Evolutionary conservation across 805 yeast genomes (phyloP).

Genomic region (Candida quercuum): DNA sequence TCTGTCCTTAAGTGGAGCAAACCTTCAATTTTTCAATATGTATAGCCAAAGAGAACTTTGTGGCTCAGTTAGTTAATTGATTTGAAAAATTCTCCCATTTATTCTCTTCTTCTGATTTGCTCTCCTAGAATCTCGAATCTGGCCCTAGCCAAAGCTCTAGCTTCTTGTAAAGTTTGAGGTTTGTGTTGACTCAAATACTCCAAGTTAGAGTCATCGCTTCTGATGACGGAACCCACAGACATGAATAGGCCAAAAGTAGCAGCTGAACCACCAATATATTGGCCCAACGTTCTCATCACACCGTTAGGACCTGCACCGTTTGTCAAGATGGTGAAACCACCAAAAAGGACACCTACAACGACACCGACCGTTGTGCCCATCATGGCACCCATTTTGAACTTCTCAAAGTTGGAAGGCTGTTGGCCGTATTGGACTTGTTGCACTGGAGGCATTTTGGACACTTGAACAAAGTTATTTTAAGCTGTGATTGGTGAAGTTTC

Average conservation of each 20-base stretch:
- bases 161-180: conserved; percentile 29
- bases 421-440: conserved; percentile 55
- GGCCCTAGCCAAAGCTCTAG: conserved; percentile 38
- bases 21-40: too few relatives aligned
- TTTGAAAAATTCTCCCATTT: too few relatives aligned
- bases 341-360: conserved; percentile 91
- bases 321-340: conserved; percentile 85
- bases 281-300: conserved; percentile 92
- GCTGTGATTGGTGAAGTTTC: too few relatives aligned
- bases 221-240: conserved; percentile 91
- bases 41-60: too few relatives aligned
- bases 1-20: not conserved
- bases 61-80: not conserved
- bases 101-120: conserved; percentile 15
- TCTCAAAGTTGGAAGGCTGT: conserved; percentile 86
- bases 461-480: too few relatives aligned
- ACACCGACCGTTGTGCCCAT: conserved; percentile 89
- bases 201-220: conserved; percentile 52
- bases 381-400: conserved; percentile 96
- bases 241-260: conserved; percentile 95
- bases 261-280: conserved; percentile 93
- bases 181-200: conserved; percentile 16
- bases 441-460: conserved; percentile 41
- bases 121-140: conserved; percentile 28
- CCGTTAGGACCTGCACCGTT: conserved; percentile 99